Percentiles rank a stretch among this genome's conserved stretches.
phyloP scores from a whole-genome alignment of 2,329 filamentous ascomycete species.

The Helminthosporium solani region DNA sequence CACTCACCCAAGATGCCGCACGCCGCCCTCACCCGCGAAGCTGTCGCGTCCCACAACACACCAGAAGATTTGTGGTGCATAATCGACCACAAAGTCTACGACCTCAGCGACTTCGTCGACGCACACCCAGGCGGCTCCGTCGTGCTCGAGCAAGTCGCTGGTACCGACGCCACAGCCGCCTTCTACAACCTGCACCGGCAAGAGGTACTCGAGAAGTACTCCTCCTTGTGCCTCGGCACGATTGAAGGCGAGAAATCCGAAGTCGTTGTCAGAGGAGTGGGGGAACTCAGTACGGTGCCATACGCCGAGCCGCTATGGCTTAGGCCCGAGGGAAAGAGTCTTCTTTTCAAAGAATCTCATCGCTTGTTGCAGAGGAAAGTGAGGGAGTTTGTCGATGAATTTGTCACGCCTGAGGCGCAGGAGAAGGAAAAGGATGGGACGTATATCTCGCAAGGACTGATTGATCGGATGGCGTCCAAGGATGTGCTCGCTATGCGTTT shows the following conservation, averaged over 20 bases:
- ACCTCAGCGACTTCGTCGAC: conserved; percentile 80
- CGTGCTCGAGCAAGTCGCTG: conserved; percentile 77
- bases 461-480: conserved; percentile 73
- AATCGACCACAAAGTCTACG: conserved; percentile 84
- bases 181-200: conserved; percentile 94
- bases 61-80: conserved; percentile 80
- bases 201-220: conserved; percentile 82
- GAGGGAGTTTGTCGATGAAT: conserved; percentile 69
- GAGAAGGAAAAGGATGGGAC: conserved; percentile 73
- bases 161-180: conserved; percentile 74
- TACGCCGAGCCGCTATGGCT: conserved; percentile 88
- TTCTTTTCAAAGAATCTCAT: conserved; percentile 79
- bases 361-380: conserved; percentile 66
- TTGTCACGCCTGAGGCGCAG: conserved; percentile 73
- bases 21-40: conserved; percentile 48
- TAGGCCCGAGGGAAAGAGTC: conserved; percentile 70
- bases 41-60: conserved; percentile 74
- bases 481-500: conserved; percentile 80
- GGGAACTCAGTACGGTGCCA: conserved; percentile 74
- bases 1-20: conserved; percentile 25
- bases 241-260: conserved; percentile 73
- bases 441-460: conserved; percentile 68
- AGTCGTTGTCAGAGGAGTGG: conserved; percentile 67
- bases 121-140: conserved; percentile 81
- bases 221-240: conserved; percentile 71